These are phyloP conservation scores for Talaromyces borbonicus DNA, from an alignment of 495 filamentous ascomycete species.

Conservation along the genomic window DNA sequence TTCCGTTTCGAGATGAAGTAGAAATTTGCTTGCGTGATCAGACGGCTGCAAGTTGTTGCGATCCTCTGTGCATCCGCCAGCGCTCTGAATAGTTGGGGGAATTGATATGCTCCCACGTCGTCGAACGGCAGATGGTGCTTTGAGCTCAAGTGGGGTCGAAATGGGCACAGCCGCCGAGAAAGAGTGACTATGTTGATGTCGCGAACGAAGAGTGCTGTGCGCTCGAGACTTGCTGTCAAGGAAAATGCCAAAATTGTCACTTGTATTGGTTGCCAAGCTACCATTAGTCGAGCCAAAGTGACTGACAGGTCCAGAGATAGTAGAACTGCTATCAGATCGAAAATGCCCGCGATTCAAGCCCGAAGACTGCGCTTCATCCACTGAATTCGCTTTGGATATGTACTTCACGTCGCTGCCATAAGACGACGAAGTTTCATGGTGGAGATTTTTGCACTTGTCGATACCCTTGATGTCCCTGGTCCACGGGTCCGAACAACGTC, in stretches of 20 bases:
- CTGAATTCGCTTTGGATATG: background rate
- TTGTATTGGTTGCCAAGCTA: background rate
- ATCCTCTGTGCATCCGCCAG: background rate
- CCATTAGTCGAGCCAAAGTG: conserved; percentile 5
- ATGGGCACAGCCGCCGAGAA: background rate
- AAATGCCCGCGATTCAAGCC: background rate
- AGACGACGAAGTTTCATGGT: background rate
- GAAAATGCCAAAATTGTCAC: background rate
- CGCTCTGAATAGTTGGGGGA: background rate
- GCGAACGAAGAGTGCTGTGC: background rate
- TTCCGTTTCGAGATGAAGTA: background rate
- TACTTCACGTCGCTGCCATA: background rate
- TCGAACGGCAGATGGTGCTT: background rate
- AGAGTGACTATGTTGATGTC: conserved; percentile 5
- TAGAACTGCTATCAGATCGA: conserved; percentile 1
- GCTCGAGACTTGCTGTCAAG: background rate
- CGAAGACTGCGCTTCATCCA: background rate
- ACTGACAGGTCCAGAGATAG: background rate
- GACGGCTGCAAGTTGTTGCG: background rate
- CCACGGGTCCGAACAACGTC: background rate
- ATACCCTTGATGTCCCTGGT: background rate
- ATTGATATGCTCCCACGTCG: conserved; percentile 1
- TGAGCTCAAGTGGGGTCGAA: background rate
- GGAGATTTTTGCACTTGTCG: background rate
- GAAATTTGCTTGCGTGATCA: background rate